These are phyloP conservation scores for Canariomyces notabilis DNA, from an alignment of 2,329 filamentous ascomycete species.

Conservation along the genomic window DNA sequence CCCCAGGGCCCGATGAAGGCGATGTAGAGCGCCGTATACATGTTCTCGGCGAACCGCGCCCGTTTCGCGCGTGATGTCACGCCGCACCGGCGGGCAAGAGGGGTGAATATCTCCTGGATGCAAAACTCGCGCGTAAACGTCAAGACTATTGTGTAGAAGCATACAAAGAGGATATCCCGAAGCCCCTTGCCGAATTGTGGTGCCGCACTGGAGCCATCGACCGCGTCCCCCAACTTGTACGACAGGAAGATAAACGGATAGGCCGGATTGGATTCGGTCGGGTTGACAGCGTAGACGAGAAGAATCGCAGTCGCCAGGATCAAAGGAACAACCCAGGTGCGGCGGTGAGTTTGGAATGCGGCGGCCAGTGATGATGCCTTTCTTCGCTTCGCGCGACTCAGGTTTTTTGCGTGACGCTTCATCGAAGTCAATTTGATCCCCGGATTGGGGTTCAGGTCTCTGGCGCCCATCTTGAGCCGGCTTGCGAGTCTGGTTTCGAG, in stretches of 20 bases:
- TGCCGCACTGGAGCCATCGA: slow-evolving; percentile 38
- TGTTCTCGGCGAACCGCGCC: slow-evolving; percentile 90
- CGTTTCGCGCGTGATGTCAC: slow-evolving; percentile 73
- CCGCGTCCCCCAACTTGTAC: slow-evolving; percentile 70
- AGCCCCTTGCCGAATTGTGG: slow-evolving; percentile 82
- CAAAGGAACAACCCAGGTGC: slow-evolving; percentile 61
- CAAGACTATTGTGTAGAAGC: slow-evolving; percentile 83
- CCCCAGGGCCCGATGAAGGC: slow-evolving; percentile 74
- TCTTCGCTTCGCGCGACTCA: no score
- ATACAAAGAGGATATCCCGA: slow-evolving; percentile 80
- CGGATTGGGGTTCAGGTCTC: no score
- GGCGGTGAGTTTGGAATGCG: slow-evolving; percentile 46
- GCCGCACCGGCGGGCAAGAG: slow-evolving; percentile 64
- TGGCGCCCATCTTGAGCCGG: no score
- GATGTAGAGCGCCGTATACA: slow-evolving; percentile 92
- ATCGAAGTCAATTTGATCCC: no score
- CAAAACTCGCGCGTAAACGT: slow-evolving; percentile 93
- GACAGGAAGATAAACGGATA: slow-evolving; percentile 84
- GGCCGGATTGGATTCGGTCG: slow-evolving; percentile 71
- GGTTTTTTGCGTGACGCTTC: no score
- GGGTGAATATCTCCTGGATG: slow-evolving; percentile 84
- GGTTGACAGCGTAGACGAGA: slow-evolving; percentile 67
- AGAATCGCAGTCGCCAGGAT: slow-evolving; percentile 60
- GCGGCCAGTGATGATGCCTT: no score
- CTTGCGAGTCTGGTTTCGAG: no score